phyloP scores from a whole-genome alignment of 768 basidiomycete genomes.

The Tricholoma hemisulphureum region DNA sequence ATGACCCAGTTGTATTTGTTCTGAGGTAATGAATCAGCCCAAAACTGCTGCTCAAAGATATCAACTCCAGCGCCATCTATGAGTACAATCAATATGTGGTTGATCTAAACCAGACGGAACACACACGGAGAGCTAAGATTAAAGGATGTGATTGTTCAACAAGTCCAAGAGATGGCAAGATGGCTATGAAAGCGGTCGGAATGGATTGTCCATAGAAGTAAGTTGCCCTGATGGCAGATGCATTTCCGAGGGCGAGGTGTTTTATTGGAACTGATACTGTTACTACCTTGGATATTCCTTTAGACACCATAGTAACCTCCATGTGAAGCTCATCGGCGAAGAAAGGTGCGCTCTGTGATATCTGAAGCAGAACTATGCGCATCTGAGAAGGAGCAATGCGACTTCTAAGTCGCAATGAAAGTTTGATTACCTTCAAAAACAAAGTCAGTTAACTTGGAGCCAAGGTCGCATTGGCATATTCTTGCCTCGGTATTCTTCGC shows the following conservation, averaged over 20 bases:
- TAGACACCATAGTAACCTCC: slow-evolving; percentile 37
- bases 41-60: slow-evolving; percentile 51
- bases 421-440: slow-evolving; percentile 23
- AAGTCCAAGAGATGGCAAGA: slow-evolving; percentile 49
- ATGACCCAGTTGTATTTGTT: slow-evolving; percentile 71
- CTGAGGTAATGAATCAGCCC: slow-evolving; percentile 60
- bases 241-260: slow-evolving; percentile 45
- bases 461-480: background rate
- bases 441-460: background rate
- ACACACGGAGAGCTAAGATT: slow-evolving; percentile 64
- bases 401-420: slow-evolving; percentile 27
- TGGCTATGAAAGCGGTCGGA: slow-evolving; percentile 57
- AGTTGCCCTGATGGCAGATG: slow-evolving; percentile 48
- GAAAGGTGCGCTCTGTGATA: slow-evolving; percentile 44
- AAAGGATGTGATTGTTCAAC: slow-evolving; percentile 39
- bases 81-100: background rate
- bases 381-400: slow-evolving; percentile 63
- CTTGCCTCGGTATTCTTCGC: slow-evolving; percentile 14
- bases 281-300: slow-evolving; percentile 24
- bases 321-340: slow-evolving; percentile 31
- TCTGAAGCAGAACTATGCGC: slow-evolving; percentile 52
- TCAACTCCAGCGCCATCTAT: slow-evolving; percentile 88
- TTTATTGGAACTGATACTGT: slow-evolving; percentile 40
- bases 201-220: slow-evolving; percentile 56
- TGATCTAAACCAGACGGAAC: background rate